Evolutionary conservation across 2,329 filamentous ascomycete species (phyloP).

Genomic region (Emmonsiellopsis sp.): DNA sequence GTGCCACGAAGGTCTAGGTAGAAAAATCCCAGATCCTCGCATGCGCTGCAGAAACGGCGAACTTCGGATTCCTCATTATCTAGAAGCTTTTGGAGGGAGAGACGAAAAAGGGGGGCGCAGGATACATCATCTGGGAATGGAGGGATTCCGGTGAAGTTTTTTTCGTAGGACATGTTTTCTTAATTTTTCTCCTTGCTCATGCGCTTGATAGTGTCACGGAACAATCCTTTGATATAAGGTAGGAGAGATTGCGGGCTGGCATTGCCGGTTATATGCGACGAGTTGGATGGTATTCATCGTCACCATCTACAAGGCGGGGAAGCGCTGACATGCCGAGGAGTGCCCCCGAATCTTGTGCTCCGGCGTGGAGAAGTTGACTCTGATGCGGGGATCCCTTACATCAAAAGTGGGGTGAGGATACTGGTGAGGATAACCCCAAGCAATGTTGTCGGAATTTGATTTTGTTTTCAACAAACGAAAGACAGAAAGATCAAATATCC

Average conservation of each 20-base stretch:
- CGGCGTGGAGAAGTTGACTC: too few species aligned
- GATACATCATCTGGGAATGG: slow-evolving; percentile 35
- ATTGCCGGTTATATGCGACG: not conserved
- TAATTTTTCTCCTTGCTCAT: not conserved
- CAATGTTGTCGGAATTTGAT: too few species aligned
- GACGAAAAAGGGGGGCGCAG: slow-evolving; percentile 35
- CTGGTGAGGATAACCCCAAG: too few species aligned
- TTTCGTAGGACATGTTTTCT: slow-evolving; percentile 2
- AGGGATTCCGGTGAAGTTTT: slow-evolving; percentile 23
- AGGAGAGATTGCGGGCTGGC: not conserved
- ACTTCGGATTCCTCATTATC: slow-evolving; percentile 26
- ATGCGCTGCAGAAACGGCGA: slow-evolving; percentile 29
- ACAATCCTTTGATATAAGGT: not conserved
- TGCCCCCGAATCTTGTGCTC: not conserved
- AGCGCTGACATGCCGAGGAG: not conserved
- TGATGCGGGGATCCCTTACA: too few species aligned
- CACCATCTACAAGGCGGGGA: not conserved
- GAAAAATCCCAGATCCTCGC: slow-evolving; percentile 48
- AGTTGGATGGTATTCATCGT: not conserved
- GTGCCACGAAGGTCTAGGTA: slow-evolving; percentile 42
- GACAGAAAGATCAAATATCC: too few species aligned
- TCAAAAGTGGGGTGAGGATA: too few species aligned
- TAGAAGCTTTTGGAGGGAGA: slow-evolving; percentile 33
- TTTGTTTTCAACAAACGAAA: too few species aligned
- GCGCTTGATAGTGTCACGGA: not conserved